phyloP scores from a whole-genome alignment of 1,139 yeast genomes.

The Hanseniaspora gamundiae region DNA sequence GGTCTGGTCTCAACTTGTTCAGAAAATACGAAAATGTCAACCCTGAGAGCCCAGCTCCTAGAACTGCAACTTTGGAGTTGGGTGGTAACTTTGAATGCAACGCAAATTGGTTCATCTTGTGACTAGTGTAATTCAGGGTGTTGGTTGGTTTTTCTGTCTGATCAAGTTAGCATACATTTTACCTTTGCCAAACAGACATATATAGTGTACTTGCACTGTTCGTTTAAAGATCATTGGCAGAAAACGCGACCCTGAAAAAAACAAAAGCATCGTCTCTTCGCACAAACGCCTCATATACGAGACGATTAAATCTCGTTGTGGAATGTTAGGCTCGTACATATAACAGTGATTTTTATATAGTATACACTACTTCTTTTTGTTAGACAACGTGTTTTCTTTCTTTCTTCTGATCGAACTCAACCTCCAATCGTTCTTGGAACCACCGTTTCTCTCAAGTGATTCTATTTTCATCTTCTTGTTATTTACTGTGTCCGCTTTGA shows the following conservation, averaged over 20 bases:
- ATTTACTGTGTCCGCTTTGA: slow-evolving; percentile 39
- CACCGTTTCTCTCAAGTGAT: slow-evolving; percentile 31
- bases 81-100: slow-evolving; percentile 12
- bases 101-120: not conserved
- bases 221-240: too few relatives aligned
- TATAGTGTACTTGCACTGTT: too few relatives aligned
- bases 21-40: slow-evolving; percentile 67
- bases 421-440: not conserved
- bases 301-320: too few relatives aligned
- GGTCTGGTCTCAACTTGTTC: slow-evolving; percentile 56
- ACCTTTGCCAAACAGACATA: too few relatives aligned
- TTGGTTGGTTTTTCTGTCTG: too few relatives aligned
- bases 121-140: not conserved
- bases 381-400: not conserved
- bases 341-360: too few relatives aligned
- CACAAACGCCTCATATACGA: too few relatives aligned
- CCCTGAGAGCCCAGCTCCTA: slow-evolving; percentile 89
- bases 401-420: not conserved
- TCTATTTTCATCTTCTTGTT: slow-evolving; percentile 38
- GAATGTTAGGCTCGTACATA: too few relatives aligned
- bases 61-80: slow-evolving; percentile 44
- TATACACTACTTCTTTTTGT: not conserved
- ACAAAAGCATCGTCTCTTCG: too few relatives aligned
- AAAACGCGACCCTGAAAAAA: too few relatives aligned
- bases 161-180: too few relatives aligned